These are phyloP conservation scores for Apiotrichum veenhuisii DNA, from an alignment of 1,284 basidiomycete species.

Conservation along the genomic window DNA sequence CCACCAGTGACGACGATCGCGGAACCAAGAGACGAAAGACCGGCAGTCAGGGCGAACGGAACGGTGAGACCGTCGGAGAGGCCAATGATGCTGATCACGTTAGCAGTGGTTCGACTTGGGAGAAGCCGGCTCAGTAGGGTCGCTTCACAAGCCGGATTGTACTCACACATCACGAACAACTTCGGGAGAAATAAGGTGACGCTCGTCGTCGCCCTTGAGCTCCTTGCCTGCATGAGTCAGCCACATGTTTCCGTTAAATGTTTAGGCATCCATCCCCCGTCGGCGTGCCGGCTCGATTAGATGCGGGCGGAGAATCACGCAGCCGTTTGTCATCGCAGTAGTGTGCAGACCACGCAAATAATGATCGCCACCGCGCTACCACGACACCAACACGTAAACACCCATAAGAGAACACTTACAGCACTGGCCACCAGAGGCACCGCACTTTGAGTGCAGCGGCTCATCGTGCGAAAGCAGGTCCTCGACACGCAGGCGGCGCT, in stretches of 20 bases:
- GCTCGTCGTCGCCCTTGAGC: conserved; percentile 50
- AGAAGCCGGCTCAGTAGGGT: too few relatives aligned
- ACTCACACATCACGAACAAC: conserved; percentile 51
- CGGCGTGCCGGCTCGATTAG: too few relatives aligned
- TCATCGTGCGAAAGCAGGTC: conserved; percentile 33
- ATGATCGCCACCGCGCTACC: neutral
- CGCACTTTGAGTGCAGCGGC: conserved; percentile 44
- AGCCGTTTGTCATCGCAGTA: neutral
- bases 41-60: conserved; percentile 77
- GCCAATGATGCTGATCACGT: conserved; percentile 72
- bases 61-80: conserved; percentile 94
- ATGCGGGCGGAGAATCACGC: too few relatives aligned
- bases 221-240: conserved; percentile 39
- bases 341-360: neutral
- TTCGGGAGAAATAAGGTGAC: conserved; percentile 49
- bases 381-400: neutral
- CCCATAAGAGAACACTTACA: conserved; percentile 23
- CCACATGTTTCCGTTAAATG: neutral
- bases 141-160: too few relatives aligned
- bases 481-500: conserved; percentile 22
- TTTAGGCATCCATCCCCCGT: too few relatives aligned
- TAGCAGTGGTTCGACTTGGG: neutral
- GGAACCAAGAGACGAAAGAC: conserved; percentile 85
- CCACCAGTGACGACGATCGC: conserved; percentile 86
- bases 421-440: conserved; percentile 35